These are phyloP conservation scores for Candida khao-thaluensis DNA, from an alignment of 805 yeast species.

Conservation along the genomic window DNA sequence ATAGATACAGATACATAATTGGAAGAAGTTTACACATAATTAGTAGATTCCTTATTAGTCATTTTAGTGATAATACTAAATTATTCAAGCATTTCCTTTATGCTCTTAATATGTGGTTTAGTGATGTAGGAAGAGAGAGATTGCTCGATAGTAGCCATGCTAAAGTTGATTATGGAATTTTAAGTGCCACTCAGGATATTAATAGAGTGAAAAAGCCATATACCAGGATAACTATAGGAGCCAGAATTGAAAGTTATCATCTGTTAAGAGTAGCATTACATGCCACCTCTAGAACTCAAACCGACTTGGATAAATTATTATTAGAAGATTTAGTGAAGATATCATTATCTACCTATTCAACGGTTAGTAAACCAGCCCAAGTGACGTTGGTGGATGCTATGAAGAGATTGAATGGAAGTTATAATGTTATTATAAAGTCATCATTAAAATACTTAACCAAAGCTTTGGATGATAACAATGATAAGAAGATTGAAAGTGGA, in stretches of 20 bases:
- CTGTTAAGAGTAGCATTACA: constrained; percentile 69
- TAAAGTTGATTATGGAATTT: constrained; percentile 52
- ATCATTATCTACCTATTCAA: constrained; percentile 68
- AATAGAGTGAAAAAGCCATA: constrained; percentile 64
- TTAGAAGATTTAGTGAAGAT: constrained; percentile 63
- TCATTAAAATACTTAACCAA: constrained; percentile 49
- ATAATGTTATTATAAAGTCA: constrained; percentile 50
- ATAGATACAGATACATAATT: constrained; percentile 56
- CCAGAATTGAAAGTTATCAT: constrained; percentile 71
- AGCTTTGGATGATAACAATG: constrained; percentile 48
- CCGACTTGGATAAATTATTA: constrained; percentile 59
- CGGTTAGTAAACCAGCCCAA: constrained; percentile 70
- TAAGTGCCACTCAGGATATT: constrained; percentile 60
- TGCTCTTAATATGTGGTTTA: constrained; percentile 71
- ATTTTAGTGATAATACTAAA: constrained; percentile 62
- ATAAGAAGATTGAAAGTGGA: constrained; percentile 63
- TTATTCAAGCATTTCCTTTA: constrained; percentile 60
- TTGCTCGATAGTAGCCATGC: constrained; percentile 58
- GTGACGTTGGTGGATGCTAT: constrained; percentile 63
- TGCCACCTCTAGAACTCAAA: constrained; percentile 69
- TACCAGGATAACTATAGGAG: constrained; percentile 76
- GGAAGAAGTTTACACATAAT: constrained; percentile 65
- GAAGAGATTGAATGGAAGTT: constrained; percentile 68
- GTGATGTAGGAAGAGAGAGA: constrained; percentile 76
- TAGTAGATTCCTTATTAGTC: constrained; percentile 43